Evolutionary conservation across 1,139 yeast species (phyloP).

Genomic region (Pichia sp.): DNA sequence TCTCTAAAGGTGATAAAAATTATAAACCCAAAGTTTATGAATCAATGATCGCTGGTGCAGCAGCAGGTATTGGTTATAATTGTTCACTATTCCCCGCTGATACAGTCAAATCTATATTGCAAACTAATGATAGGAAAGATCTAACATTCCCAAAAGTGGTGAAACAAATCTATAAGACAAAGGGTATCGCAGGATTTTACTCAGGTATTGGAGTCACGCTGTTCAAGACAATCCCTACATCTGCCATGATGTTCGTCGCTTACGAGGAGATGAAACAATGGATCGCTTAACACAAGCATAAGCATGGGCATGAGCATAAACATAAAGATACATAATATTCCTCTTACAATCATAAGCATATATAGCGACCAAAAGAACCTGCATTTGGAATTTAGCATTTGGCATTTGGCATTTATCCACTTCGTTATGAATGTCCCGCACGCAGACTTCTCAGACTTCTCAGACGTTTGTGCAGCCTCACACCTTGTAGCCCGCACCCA

Average conservation of each 20-base stretch:
- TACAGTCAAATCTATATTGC: conserved; percentile 82
- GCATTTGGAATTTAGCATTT: too few species aligned
- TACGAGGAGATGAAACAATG: conserved; percentile 57
- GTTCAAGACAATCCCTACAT: conserved; percentile 79
- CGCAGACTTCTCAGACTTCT: too few species aligned
- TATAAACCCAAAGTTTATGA: conserved; percentile 39
- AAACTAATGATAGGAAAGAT: conserved; percentile 37
- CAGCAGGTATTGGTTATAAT: conserved; percentile 80
- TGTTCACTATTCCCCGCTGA: conserved; percentile 82
- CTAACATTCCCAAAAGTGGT: conserved; percentile 30
- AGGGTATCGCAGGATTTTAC: conserved; percentile 66
- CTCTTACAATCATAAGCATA: too few species aligned
- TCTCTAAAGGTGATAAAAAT: conserved; percentile 26
- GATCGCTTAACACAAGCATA: conserved; percentile 4
- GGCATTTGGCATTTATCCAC: too few species aligned
- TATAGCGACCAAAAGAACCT: too few species aligned
- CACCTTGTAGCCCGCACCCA: too few species aligned
- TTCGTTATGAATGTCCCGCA: too few species aligned
- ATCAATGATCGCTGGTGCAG: conserved; percentile 69
- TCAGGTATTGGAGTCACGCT: conserved; percentile 83
- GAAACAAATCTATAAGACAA: conserved; percentile 32
- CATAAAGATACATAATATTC: too few species aligned
- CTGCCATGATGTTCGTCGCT: conserved; percentile 75
- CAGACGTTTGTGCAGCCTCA: too few species aligned
- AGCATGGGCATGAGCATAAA: too few species aligned